Evolutionary conservation across 352 stramenopile species (phyloP), one percentile per base, ranked within the genome.

Genomic region (Phytophthora melonis): DNA sequence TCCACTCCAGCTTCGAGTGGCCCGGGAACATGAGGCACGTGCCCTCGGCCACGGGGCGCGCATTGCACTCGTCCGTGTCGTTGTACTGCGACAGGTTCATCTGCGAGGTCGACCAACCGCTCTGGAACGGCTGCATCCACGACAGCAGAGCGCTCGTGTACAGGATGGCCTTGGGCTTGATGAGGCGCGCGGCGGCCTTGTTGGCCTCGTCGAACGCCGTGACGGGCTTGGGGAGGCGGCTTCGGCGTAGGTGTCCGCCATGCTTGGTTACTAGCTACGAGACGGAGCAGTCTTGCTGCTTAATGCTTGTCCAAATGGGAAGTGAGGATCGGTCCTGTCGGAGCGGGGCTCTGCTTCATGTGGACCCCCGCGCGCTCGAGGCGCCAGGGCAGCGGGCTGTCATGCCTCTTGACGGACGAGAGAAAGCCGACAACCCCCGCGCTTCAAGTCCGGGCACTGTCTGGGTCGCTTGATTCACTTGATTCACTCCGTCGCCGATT

Each of bases 121-220:
- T 77, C 58, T 77, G 69, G 53, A 77, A 77, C 21, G 69, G 58
- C 58, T 77, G 69, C 63, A 77, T 14, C 69, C 69, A 76, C 32
- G 63, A 68, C 21, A 76, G 58, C 19, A 76, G 41, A 3, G 63
- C 63, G 19, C 63, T 76, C 9, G 69, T 76, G 63, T 76, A 32
- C 27, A 32, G 27, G 27, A 32, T 32, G 27, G 27, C 5, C 27
- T 32, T 32, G 27, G 27, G 27, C 27, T 32, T 32, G 27, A 32
- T 32, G 27, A 32, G 27, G 27, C 27, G 27, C 27, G 27, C 27
- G 36, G 34, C 56, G 43, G 43, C 43, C 43, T 50, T 50, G 43
- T 50, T 50, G 43, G 43, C 43, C 43, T 50, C 43, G 43, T 50
- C 43, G 43, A 50, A 50, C 16, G 43, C 43, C 6, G 62, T 69